Conservation (phyloP, 192 early-diverging fungal species). For the Backusella australiensis region DNA sequence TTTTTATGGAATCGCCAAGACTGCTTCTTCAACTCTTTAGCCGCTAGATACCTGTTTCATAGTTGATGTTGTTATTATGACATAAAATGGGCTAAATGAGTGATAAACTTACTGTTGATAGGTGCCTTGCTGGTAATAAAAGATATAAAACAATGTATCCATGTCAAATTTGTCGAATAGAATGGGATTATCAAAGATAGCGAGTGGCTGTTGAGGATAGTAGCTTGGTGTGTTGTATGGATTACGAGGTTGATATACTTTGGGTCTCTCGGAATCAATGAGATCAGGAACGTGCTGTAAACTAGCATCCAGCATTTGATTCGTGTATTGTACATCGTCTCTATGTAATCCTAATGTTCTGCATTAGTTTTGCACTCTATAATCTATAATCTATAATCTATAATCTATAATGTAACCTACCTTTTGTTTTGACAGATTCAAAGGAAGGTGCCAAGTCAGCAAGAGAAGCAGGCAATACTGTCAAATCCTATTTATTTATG, state of each 20-base stretch:
- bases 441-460: conserved; percentile 56
- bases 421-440: conserved; percentile 49
- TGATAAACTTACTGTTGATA: conserved; percentile 71
- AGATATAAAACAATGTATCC: conserved; percentile 96
- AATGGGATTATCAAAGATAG: conserved; percentile 79
- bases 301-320: conserved; percentile 85
- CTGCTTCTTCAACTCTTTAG: conserved; percentile 92
- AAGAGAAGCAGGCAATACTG: conserved; percentile 48
- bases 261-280: conserved; percentile 81
- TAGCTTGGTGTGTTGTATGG: conserved; percentile 85
- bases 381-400: neutral
- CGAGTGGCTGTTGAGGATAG: conserved; percentile 85
- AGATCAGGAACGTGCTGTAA: conserved; percentile 80
- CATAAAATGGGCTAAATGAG: neutral
- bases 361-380: neutral
- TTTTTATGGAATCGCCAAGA: conserved; percentile 99
- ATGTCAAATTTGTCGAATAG: conserved; percentile 91
- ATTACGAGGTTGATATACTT: conserved; percentile 72
- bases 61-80: too few species aligned
- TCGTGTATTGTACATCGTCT: conserved; percentile 45
- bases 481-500: neutral
- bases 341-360: conserved; percentile 24
- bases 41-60: conserved; percentile 71
- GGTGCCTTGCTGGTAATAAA: conserved; percentile 96
- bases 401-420: conserved; percentile 10